Evolutionary conservation across 768 basidiomycete species (phyloP), one percentile per base, ranked within the genome.

Genomic region (Amanita polypyramis): DNA sequence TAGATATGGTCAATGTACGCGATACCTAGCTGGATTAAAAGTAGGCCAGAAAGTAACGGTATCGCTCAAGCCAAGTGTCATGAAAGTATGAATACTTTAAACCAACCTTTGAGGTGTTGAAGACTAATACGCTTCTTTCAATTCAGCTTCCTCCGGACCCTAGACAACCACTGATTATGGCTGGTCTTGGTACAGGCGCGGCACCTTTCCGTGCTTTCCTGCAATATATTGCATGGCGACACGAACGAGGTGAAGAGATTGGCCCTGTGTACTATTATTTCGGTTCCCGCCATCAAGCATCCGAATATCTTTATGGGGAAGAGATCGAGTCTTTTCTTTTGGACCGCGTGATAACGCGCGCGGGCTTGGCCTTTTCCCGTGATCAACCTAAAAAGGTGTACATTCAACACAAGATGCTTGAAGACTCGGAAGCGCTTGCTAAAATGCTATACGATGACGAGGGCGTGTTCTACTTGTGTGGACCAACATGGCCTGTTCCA

Each of bases 171-270:
- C 74, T 99, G 65, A 95, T 98, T 66, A 93, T 99, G 90, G 92
- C 95, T 29, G 96, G 96, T 54, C 82, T 99, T 25, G 96, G 96
- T 42, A 99, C 96, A 3, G 96, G 95, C 48, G 96, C 93, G 7
- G 96, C 96, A 9, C 96, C 96, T 19, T 99, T 99, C 86, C 90
- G 96, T 50, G 96, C 96, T 5, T 99, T 98, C 77, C 80, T 97
- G 52, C 96, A 99, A 63, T 82, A 99, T 65, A 83, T 95, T 49
- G 92, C 91, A 5, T 80, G 74, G 76, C 82, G 93, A 49, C 72
- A 76, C 25, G 65, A 79, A 25, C 82, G 88, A 60, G 84, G 85
- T 21, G 69, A 83, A 54, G 73, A 85, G 43, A 79, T 96, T 50
- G 96, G 96, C 0, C 95, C 95, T 2, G 77, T 91, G 8, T 84